Evolutionary conservation across 2,329 filamentous ascomycete species (phyloP).

Genomic region (Penicillium sp.): DNA sequence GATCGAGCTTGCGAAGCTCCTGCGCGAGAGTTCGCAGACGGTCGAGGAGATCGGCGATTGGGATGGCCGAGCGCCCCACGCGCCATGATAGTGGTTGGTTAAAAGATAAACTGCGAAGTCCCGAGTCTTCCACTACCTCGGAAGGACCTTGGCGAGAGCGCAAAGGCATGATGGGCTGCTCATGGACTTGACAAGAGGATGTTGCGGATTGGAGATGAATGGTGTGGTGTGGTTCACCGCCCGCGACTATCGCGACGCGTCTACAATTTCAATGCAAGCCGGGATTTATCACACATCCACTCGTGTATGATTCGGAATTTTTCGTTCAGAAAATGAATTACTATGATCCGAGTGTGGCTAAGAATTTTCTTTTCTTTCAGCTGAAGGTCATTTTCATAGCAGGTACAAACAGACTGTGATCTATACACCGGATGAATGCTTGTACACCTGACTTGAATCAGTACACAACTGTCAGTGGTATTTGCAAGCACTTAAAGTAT

Average conservation of each 20-base stretch:
- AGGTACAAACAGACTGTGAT: too few species aligned
- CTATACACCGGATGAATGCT: too few species aligned
- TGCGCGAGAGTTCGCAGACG: conserved; percentile 78
- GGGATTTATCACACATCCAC: too few species aligned
- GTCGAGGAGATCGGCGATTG: conserved; percentile 76
- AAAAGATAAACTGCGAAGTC: conserved; percentile 64
- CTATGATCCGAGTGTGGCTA: too few species aligned
- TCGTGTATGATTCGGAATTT: too few species aligned
- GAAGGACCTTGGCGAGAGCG: conserved; percentile 43
- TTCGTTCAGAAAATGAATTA: too few species aligned
- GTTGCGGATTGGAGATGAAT: conserved; percentile 18
- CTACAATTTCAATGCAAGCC: background rate
- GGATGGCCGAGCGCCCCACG: conserved; percentile 78
- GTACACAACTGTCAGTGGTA: too few species aligned
- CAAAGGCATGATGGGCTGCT: conserved; percentile 42
- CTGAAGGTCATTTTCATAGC: too few species aligned
- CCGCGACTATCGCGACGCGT: conserved; percentile 20
- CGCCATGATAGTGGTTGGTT: conserved; percentile 87
- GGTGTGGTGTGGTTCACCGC: conserved; percentile 25
- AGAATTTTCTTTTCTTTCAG: too few species aligned
- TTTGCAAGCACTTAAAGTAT: too few species aligned
- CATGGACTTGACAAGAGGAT: conserved; percentile 20
- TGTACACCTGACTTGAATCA: too few species aligned
- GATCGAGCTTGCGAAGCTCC: conserved; percentile 82
- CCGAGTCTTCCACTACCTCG: conserved; percentile 39